These are phyloP conservation scores for Rhododendron ferrugineum DNA, from an alignment of 148 eudicot species.

Conservation along the genomic window DNA sequence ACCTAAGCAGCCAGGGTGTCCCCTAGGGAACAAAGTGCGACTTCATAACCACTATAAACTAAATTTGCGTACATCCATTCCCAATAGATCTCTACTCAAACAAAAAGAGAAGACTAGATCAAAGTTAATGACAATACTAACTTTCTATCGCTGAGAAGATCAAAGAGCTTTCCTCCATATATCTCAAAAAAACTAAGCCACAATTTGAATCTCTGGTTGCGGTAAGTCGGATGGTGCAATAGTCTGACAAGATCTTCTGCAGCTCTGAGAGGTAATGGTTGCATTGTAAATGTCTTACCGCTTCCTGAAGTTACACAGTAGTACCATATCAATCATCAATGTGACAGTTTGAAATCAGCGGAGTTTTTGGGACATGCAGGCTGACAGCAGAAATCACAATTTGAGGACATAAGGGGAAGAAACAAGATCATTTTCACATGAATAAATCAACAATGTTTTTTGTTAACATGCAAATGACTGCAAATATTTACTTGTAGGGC, in stretches of 20 bases:
- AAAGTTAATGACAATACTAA: constrained; percentile 22
- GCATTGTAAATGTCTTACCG: constrained; percentile 99
- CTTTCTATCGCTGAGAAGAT: constrained; percentile 90
- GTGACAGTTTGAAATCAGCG: neutral
- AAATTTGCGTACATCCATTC: neutral
- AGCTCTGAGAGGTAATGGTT: constrained; percentile 96
- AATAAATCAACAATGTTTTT: neutral
- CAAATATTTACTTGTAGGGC: neutral
- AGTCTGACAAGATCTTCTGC: constrained; percentile 80
- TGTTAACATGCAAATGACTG: neutral
- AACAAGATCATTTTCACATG: neutral
- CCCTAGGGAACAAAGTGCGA: neutral
- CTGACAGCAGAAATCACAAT: neutral
- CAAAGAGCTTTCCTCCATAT: constrained; percentile 94
- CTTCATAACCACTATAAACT: neutral
- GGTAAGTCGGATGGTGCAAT: constrained; percentile 77
- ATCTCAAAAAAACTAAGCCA: constrained; percentile 99
- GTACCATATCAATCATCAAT: constrained; percentile 6
- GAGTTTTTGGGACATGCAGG: neutral
- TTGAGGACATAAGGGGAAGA: neutral
- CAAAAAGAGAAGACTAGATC: neutral
- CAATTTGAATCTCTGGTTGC: constrained; percentile 78
- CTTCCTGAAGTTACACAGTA: constrained; percentile 59
- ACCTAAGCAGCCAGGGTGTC: neutral
- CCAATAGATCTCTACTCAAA: neutral